These are phyloP conservation scores for Poa annua DNA, from an alignment of 176 grass and related monocot species.

Conservation along the genomic window DNA sequence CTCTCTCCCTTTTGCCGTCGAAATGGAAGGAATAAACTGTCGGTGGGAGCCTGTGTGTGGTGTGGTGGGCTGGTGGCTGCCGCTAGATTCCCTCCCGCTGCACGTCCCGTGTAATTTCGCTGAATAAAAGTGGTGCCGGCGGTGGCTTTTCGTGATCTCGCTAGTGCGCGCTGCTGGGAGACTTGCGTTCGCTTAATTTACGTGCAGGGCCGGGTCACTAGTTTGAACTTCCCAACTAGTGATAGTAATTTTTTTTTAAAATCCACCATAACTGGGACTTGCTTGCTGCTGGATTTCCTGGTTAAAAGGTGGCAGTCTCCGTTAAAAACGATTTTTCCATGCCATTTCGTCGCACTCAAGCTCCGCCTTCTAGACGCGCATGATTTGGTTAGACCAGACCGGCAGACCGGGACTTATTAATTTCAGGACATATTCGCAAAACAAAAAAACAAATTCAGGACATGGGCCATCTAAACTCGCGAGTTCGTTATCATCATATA, in stretches of 20 bases:
- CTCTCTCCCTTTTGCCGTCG: background rate
- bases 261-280: too few relatives aligned
- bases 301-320: background rate
- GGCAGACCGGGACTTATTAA: background rate
- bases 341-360: background rate
- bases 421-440: too few relatives aligned
- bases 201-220: background rate
- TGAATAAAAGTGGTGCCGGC: background rate
- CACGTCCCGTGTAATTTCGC: background rate
- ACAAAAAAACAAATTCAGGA: too few relatives aligned
- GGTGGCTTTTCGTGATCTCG: conserved; percentile 16
- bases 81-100: conserved; percentile 47
- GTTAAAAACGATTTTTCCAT: background rate
- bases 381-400: background rate
- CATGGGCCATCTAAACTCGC: background rate
- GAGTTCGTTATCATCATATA: background rate
- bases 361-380: background rate
- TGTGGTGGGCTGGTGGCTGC: too few relatives aligned
- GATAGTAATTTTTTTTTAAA: too few relatives aligned
- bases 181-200: background rate
- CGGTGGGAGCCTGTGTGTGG: conserved; percentile 25
- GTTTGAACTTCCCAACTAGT: background rate
- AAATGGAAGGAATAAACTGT: conserved; percentile 3
- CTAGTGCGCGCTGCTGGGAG: background rate
- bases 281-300: too few relatives aligned